Evolutionary conservation across 2,329 filamentous ascomycete genomes (phyloP).

Genomic region (Bipolaris zeicola): DNA sequence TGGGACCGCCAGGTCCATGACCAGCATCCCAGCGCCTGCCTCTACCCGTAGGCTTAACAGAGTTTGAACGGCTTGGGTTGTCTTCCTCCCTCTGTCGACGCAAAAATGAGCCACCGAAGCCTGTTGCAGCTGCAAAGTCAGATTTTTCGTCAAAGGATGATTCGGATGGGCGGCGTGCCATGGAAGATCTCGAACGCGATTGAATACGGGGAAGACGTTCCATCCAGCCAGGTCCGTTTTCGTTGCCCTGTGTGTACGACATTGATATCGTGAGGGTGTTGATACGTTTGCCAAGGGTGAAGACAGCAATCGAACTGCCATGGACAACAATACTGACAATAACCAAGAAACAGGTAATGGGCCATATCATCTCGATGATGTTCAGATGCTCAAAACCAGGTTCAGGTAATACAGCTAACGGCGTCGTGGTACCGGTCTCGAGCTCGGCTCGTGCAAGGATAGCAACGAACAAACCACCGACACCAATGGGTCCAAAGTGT

Average conservation of each 20-base stretch:
- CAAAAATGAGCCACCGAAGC: constrained; percentile 77
- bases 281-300: constrained; percentile 96
- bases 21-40: constrained; percentile 73
- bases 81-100: constrained; percentile 81
- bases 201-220: constrained; percentile 82
- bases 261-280: constrained; percentile 94
- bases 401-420: constrained; percentile 67
- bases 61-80: constrained; percentile 61
- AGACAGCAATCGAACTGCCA: constrained; percentile 96
- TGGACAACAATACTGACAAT: constrained; percentile 94
- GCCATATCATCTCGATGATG: constrained; percentile 89
- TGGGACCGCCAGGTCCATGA: constrained; percentile 80
- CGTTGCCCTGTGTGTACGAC: constrained; percentile 90
- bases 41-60: constrained; percentile 59
- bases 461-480: constrained; percentile 93
- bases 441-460: constrained; percentile 93
- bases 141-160: constrained; percentile 62
- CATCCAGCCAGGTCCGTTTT: constrained; percentile 93
- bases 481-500: constrained; percentile 96
- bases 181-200: constrained; percentile 79
- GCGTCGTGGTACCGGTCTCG: constrained; percentile 76
- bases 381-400: constrained; percentile 65
- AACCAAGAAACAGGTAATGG: constrained; percentile 91
- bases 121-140: constrained; percentile 66
- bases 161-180: constrained; percentile 66